These are phyloP conservation scores for Termitomyces heimii DNA, from an alignment of 768 basidiomycete genomes.

Conservation along the genomic window DNA sequence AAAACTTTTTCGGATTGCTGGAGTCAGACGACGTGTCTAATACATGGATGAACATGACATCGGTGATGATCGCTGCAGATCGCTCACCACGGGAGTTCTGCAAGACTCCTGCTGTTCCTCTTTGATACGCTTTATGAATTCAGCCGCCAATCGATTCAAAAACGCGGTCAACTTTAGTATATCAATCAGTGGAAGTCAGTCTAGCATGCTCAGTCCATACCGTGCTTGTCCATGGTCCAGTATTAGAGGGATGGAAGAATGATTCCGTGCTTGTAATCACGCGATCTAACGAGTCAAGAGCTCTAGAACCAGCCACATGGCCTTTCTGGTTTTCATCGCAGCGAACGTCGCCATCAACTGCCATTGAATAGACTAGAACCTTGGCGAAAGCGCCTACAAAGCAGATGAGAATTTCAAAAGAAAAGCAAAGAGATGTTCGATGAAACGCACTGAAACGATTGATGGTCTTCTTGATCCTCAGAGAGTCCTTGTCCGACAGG, in stretches of 20 bases:
- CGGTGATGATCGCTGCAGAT: neutral
- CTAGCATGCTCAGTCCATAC: constrained; percentile 27
- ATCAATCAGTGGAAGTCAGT: constrained; percentile 5
- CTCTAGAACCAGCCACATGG: constrained; percentile 78
- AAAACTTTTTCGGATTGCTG: constrained; percentile 74
- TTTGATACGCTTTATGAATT: constrained; percentile 74
- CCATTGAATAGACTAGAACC: constrained; percentile 85
- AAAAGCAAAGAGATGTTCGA: neutral
- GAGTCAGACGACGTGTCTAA: constrained; percentile 73
- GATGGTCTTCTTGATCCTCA: constrained; percentile 63
- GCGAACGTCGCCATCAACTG: constrained; percentile 67
- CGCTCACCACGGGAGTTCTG: constrained; percentile 66
- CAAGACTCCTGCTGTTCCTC: constrained; percentile 76
- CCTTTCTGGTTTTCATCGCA: constrained; percentile 37
- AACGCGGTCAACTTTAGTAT: constrained; percentile 53
- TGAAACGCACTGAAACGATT: constrained; percentile 52
- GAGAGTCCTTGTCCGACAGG: constrained; percentile 45
- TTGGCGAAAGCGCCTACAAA: constrained; percentile 72
- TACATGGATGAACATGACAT: neutral
- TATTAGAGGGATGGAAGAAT: constrained; percentile 94
- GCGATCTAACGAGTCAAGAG: constrained; percentile 82
- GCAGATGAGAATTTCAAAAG: constrained; percentile 5
- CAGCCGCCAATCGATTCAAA: constrained; percentile 62
- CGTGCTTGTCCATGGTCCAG: constrained; percentile 72
- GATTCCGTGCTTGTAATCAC: constrained; percentile 89